Conservation (phyloP, 768 basidiomycete genomes). For the Hysterangium stoloniferum region DNA sequence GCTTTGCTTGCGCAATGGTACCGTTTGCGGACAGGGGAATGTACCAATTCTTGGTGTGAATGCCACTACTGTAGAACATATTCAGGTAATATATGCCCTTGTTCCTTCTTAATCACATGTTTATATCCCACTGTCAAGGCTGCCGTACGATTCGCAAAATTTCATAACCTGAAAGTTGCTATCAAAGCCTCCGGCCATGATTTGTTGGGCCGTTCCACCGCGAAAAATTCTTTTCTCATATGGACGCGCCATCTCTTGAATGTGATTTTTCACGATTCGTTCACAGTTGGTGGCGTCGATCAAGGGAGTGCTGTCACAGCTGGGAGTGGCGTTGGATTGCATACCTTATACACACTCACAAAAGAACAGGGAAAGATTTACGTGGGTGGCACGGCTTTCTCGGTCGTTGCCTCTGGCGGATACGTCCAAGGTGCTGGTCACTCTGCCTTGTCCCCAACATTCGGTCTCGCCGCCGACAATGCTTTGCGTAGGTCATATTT, state of each 20-base stretch:
- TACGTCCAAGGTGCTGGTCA: slow-evolving; percentile 29
- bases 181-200: slow-evolving; percentile 33
- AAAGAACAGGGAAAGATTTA: slow-evolving; percentile 19
- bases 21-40: slow-evolving; percentile 5
- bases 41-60: slow-evolving; percentile 17
- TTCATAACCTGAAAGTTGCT: slow-evolving; percentile 25
- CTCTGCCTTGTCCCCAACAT: slow-evolving; percentile 20
- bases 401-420: slow-evolving; percentile 24
- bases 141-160: slow-evolving; percentile 24
- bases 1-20: slow-evolving; percentile 8
- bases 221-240: slow-evolving; percentile 31
- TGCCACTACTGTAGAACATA: slow-evolving; percentile 23
- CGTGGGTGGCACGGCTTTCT: slow-evolving; percentile 21
- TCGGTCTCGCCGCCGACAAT: slow-evolving; percentile 24
- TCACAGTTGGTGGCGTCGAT: slow-evolving; percentile 14
- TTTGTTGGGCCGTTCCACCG: slow-evolving; percentile 37
- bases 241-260: slow-evolving; percentile 34
- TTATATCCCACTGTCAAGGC: slow-evolving; percentile 16
- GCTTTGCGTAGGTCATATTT: slow-evolving; percentile 5
- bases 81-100: slow-evolving; percentile 18
- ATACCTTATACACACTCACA: slow-evolving; percentile 17
- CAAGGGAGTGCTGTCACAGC: slow-evolving; percentile 23
- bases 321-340: slow-evolving; percentile 22
- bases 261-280: slow-evolving; percentile 23
- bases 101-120: neutral